phyloP scores from a whole-genome alignment of 2,329 filamentous ascomycete genomes.

The Herpotrichia juniperi region DNA sequence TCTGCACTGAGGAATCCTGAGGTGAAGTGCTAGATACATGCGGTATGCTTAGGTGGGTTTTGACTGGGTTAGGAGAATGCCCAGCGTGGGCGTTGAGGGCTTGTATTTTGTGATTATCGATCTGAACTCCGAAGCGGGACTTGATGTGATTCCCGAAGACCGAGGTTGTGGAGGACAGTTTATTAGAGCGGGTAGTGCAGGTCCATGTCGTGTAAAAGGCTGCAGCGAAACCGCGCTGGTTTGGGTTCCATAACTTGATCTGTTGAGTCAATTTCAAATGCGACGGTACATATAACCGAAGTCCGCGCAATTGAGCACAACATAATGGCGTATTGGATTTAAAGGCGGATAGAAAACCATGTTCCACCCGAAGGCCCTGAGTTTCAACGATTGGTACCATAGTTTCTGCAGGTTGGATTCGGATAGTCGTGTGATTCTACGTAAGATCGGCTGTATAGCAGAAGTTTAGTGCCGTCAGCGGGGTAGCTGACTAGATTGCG shows the following conservation, averaged over 20 bases:
- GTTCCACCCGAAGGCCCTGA: background rate
- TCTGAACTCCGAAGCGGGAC: constrained; percentile 10
- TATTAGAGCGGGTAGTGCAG: no score
- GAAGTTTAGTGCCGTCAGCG: background rate
- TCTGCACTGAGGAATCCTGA: background rate
- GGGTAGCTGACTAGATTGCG: background rate
- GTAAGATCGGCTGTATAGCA: background rate
- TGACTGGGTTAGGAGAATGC: background rate
- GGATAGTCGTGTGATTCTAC: constrained; percentile 1
- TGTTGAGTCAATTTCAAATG: background rate
- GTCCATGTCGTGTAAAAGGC: no score
- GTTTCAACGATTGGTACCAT: background rate
- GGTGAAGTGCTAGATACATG: background rate
- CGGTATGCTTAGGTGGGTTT: background rate
- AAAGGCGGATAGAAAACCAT: background rate
- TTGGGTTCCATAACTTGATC: background rate
- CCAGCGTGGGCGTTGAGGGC: background rate
- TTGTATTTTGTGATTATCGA: background rate
- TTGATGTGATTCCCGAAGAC: constrained; percentile 6
- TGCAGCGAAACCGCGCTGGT: no score
- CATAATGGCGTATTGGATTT: background rate
- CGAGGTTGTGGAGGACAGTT: background rate
- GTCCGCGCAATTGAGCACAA: background rate
- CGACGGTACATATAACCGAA: constrained; percentile 1
- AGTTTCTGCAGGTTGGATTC: background rate